These are phyloP conservation scores for Dicorynia guianensis DNA, from an alignment of 306 rosid species.

Conservation along the genomic window DNA sequence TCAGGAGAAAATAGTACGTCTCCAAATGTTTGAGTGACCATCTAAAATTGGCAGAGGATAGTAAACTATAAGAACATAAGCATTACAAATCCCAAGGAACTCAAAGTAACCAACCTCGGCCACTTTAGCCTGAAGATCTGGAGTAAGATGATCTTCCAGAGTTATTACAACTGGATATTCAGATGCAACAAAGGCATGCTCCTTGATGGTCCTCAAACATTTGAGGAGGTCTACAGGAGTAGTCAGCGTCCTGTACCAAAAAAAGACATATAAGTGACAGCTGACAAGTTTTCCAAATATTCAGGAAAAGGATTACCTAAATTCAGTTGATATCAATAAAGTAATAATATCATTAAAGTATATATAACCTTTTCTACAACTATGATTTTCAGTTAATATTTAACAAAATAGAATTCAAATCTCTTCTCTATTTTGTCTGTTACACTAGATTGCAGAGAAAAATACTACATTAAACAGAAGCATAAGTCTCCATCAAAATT, in stretches of 20 bases:
- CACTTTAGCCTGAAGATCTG: constrained; percentile 93
- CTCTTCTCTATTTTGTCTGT: neutral
- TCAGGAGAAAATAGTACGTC: constrained; percentile 75
- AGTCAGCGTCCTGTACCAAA: constrained; percentile 78
- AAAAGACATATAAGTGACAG: constrained; percentile 23
- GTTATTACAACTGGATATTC: constrained; percentile 95
- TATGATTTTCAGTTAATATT: neutral
- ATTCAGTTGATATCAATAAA: neutral
- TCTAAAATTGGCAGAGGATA: constrained; percentile 56
- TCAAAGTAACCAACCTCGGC: constrained; percentile 66
- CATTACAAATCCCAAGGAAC: constrained; percentile 25
- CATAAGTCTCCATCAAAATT: constrained; percentile 23
- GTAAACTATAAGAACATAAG: constrained; percentile 36
- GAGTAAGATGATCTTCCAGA: constrained; percentile 93
- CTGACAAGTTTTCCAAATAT: constrained; percentile 12
- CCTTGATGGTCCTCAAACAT: constrained; percentile 86
- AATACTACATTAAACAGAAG: constrained; percentile 22
- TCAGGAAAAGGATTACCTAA: constrained; percentile 16
- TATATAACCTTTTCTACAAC: neutral
- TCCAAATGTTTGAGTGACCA: constrained; percentile 80
- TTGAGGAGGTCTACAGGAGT: constrained; percentile 89
- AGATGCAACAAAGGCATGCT: constrained; percentile 78
- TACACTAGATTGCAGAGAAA: constrained; percentile 19
- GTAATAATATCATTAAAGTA: neutral
- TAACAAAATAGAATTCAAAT: neutral